These are phyloP conservation scores for Hyphopichia buzzinii DNA, from an alignment of 1,139 yeast species.

Conservation along the genomic window DNA sequence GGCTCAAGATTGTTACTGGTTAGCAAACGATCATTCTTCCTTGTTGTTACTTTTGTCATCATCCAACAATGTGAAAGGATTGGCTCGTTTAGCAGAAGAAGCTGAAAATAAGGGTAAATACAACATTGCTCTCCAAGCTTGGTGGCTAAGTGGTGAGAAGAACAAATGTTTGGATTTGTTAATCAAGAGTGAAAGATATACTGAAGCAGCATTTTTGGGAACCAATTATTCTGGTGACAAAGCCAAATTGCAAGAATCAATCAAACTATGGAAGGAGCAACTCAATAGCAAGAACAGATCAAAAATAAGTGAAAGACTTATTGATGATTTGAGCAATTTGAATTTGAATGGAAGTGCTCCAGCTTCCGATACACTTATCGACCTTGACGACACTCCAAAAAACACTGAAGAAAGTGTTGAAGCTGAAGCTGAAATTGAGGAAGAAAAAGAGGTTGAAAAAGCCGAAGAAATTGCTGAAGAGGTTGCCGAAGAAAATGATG, in stretches of 20 bases:
- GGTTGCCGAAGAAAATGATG: constrained; percentile 13
- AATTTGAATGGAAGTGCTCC: constrained; percentile 12
- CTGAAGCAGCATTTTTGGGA: constrained; percentile 86
- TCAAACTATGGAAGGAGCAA: constrained; percentile 65
- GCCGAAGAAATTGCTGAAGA: constrained; percentile 12
- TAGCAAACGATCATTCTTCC: constrained; percentile 81
- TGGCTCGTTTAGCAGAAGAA: constrained; percentile 57
- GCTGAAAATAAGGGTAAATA: constrained; percentile 75
- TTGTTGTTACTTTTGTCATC: constrained; percentile 81
- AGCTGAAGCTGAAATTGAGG: constrained; percentile 3
- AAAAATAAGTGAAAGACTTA: constrained; percentile 60
- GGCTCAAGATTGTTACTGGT: constrained; percentile 78
- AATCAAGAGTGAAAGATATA: constrained; percentile 62
- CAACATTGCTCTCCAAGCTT: constrained; percentile 89
- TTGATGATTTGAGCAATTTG: constrained; percentile 33
- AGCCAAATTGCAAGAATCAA: constrained; percentile 39
- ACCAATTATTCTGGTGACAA: constrained; percentile 64
- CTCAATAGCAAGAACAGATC: constrained; percentile 52
- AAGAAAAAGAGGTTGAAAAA: constrained; percentile 9
- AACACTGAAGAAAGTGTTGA: constrained; percentile 12
- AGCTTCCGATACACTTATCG: constrained; percentile 27
- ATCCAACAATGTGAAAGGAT: constrained; percentile 62
- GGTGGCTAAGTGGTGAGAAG: constrained; percentile 81
- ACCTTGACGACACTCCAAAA: constrained; percentile 22
- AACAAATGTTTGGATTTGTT: constrained; percentile 65